Conservation (phyloP, 1,284 basidiomycete species). For the Pseudomicrostroma phylloplanum region DNA sequence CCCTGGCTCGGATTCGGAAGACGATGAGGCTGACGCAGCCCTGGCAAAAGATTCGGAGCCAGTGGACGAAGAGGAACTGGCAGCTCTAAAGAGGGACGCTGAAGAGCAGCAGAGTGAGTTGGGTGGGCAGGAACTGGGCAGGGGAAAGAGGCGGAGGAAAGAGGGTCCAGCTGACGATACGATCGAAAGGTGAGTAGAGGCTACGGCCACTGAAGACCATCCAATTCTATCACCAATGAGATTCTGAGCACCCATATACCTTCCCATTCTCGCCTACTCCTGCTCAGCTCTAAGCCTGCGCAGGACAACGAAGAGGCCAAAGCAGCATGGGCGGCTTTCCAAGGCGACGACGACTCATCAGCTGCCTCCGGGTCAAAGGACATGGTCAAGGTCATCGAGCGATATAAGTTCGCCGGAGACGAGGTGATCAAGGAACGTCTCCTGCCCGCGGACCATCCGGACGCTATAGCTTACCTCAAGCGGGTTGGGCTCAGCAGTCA, state of each 20-base stretch:
- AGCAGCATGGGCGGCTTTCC: slow-evolving; percentile 1
- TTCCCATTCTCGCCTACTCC: neutral
- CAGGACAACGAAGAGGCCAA: neutral
- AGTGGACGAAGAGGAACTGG: neutral
- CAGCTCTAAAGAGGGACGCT: neutral
- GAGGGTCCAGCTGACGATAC: too few relatives aligned
- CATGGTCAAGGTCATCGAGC: slow-evolving; percentile 22
- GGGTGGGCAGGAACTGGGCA: neutral
- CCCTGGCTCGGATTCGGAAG: neutral
- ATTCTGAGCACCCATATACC: neutral
- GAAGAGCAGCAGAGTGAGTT: neutral
- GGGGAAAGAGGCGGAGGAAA: neutral
- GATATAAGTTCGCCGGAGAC: slow-evolving; percentile 36
- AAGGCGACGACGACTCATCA: neutral
- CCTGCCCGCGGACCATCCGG: slow-evolving; percentile 30
- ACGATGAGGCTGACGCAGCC: neutral
- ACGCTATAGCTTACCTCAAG: slow-evolving; percentile 28
- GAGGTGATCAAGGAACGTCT: slow-evolving; percentile 11
- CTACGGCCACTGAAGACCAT: too few relatives aligned
- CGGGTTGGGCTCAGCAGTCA: neutral
- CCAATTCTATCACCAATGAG: too few relatives aligned
- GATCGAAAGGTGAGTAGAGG: too few relatives aligned
- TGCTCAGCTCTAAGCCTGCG: neutral
- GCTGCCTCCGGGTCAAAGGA: slow-evolving; percentile 10
- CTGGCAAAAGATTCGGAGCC: neutral